phyloP scores from a whole-genome alignment of 768 basidiomycete species.

The Trametes cubensis region DNA sequence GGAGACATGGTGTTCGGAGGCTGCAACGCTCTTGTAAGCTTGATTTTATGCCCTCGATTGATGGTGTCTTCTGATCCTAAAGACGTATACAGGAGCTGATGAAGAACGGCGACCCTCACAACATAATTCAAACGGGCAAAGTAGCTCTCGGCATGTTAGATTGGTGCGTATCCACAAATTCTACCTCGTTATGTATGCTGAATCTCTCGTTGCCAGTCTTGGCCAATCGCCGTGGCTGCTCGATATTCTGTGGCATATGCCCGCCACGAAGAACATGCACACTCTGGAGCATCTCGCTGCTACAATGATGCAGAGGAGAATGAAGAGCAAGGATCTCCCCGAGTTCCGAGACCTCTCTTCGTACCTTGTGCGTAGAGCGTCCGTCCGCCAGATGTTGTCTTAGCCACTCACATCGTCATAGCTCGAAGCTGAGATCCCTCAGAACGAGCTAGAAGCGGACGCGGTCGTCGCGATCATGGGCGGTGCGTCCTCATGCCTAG shows the following conservation, averaged over 20 bases:
- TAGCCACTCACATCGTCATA: not conserved
- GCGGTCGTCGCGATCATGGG: constrained; percentile 29
- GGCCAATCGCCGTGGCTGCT: constrained; percentile 37
- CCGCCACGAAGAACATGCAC: constrained; percentile 25
- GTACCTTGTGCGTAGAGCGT: constrained; percentile 27
- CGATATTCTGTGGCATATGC: constrained; percentile 37
- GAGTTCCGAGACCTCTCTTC: constrained; percentile 22
- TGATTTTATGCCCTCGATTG: too few species aligned
- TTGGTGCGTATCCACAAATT: constrained; percentile 23
- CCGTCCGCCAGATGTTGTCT: not conserved
- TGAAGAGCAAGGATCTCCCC: constrained; percentile 20
- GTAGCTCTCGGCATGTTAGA: constrained; percentile 33
- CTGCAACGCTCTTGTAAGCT: constrained; percentile 14
- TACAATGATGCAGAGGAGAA: constrained; percentile 21
- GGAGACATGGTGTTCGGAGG: constrained; percentile 26
- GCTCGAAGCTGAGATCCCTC: constrained; percentile 19
- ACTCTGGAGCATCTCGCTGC: constrained; percentile 22
- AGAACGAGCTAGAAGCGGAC: constrained; percentile 26
- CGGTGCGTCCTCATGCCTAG: not conserved
- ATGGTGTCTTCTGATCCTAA: too few species aligned
- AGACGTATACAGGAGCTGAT: constrained; percentile 31
- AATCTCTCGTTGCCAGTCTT: constrained; percentile 25
- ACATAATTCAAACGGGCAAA: constrained; percentile 28
- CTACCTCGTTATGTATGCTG: too few species aligned
- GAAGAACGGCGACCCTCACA: constrained; percentile 31